phyloP scores from a whole-genome alignment of 139 green algal species.

The Eudorina sp. region DNA sequence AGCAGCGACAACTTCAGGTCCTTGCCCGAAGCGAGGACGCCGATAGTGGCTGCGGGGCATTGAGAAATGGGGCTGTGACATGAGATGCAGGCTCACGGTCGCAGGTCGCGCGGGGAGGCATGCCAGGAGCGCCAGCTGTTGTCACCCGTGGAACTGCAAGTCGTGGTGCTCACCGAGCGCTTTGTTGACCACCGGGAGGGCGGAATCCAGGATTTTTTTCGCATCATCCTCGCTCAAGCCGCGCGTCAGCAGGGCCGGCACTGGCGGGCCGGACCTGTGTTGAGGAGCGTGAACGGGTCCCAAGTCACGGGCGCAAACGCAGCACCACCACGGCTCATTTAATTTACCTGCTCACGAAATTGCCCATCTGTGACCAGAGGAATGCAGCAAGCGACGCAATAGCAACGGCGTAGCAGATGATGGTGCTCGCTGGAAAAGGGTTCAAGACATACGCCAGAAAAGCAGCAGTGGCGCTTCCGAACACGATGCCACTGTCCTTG shows the following conservation, averaged over 20 bases:
- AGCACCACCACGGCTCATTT: not conserved
- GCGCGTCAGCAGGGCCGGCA: slow-evolving; percentile 5
- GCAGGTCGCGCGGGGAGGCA: no score
- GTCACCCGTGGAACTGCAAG: no score
- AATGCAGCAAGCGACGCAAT: not conserved
- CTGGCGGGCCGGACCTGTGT: slow-evolving; percentile 12
- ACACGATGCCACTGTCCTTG: not conserved
- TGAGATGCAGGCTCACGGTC: no score
- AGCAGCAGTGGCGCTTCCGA: not conserved
- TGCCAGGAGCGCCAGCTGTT: no score
- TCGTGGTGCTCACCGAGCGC: slow-evolving; percentile 23
- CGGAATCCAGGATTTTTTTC: not conserved
- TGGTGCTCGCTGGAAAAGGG: not conserved
- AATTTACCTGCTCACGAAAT: slow-evolving; percentile 22
- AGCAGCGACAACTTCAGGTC: slow-evolving; percentile 14
- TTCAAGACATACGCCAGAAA: not conserved
- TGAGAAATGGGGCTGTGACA: no score
- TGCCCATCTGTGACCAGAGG: not conserved
- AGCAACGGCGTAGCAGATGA: slow-evolving; percentile 8
- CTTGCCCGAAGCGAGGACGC: slow-evolving; percentile 19
- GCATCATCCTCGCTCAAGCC: slow-evolving; percentile 28
- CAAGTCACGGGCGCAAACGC: no score
- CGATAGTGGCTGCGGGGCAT: slow-evolving; percentile 8
- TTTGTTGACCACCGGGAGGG: not conserved
- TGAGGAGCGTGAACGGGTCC: not conserved